Evolutionary conservation across 2,329 filamentous ascomycete genomes (phyloP).

Genomic region (Fusarium lyarnte): DNA sequence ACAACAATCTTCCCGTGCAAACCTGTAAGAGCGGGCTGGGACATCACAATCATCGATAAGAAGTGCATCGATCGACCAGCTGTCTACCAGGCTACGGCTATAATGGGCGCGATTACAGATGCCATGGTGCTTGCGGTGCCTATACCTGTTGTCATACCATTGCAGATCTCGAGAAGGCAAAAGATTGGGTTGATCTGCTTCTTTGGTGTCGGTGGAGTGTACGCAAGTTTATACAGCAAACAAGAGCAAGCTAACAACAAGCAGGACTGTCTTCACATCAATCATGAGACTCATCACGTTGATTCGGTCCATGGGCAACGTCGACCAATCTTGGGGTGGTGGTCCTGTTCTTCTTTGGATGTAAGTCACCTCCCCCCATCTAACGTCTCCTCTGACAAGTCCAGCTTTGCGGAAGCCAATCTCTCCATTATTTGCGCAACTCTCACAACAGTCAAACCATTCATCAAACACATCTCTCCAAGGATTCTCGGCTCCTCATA

Average conservation of each 20-base stretch:
- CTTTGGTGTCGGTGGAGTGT: constrained; percentile 14
- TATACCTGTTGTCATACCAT: constrained; percentile 5
- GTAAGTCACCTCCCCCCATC: neutral
- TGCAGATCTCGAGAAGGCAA: constrained; percentile 1
- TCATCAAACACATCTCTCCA: constrained; percentile 25
- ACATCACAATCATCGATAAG: neutral
- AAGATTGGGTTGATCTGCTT: constrained; percentile 19
- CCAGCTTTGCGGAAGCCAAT: constrained; percentile 24
- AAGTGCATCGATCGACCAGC: constrained; percentile 15
- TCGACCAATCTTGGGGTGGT: constrained; percentile 14
- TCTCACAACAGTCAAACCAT: constrained; percentile 22
- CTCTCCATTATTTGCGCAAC: constrained; percentile 28
- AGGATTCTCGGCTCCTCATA: constrained; percentile 8
- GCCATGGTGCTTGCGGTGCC: constrained; percentile 13
- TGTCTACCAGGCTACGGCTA: constrained; percentile 16
- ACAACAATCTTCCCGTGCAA: constrained; percentile 15
- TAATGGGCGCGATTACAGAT: constrained; percentile 11
- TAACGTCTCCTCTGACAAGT: neutral
- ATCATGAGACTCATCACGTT: constrained; percentile 25
- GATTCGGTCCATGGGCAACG: constrained; percentile 5
- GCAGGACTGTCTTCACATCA: constrained; percentile 24
- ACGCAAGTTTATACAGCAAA: rapidly evolving
- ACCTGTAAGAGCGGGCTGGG: constrained; percentile 11
- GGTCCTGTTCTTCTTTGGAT: constrained; percentile 29
- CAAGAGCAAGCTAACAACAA: neutral